A percentile compares a stretch with the other conserved stretches of the same genome.
These are phyloP conservation scores for Wickerhamomyces kurtzmanii DNA, from an alignment of 805 yeast genomes.

Conservation along the genomic window DNA sequence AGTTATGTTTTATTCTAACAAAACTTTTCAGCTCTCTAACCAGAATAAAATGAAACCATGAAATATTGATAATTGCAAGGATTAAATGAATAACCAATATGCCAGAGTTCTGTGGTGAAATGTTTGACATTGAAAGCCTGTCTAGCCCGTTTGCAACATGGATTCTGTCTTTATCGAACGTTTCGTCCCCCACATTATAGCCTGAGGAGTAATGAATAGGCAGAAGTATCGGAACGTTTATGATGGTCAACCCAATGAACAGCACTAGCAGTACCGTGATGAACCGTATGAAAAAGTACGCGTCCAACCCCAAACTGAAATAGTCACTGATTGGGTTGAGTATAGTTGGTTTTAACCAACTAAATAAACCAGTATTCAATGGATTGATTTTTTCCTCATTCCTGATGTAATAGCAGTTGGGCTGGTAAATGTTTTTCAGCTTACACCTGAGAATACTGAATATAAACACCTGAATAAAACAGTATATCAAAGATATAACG, in stretches of 20 bases:
- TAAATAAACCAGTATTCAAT: conserved; percentile 32
- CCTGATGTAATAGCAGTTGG: conserved; percentile 34
- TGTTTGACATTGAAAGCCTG: conserved; percentile 59
- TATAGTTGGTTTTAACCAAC: conserved; percentile 44
- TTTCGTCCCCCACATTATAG: too few relatives aligned
- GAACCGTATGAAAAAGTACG: conserved; percentile 63
- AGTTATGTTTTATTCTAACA: conserved; percentile 36
- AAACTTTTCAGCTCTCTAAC: conserved; percentile 44
- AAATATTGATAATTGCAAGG: conserved; percentile 42
- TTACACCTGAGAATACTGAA: conserved; percentile 27
- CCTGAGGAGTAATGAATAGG: conserved; percentile 46
- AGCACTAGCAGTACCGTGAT: conserved; percentile 39
- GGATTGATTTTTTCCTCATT: conserved; percentile 26
- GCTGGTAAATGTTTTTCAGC: conserved; percentile 41
- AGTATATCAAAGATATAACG: conserved; percentile 40
- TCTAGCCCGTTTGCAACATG: conserved; percentile 44
- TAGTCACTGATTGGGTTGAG: conserved; percentile 31
- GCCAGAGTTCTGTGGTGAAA: conserved; percentile 39
- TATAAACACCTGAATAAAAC: conserved; percentile 37
- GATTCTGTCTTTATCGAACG: conserved; percentile 10
- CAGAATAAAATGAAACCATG: conserved; percentile 46
- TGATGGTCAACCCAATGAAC: conserved; percentile 39
- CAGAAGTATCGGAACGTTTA: conserved; percentile 49
- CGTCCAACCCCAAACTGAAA: conserved; percentile 54
- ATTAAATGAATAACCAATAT: conserved; percentile 55